Base-by-base conservation (phyloP, 1,139 yeast genomes). In the Arxiozyma telluris region DNA sequence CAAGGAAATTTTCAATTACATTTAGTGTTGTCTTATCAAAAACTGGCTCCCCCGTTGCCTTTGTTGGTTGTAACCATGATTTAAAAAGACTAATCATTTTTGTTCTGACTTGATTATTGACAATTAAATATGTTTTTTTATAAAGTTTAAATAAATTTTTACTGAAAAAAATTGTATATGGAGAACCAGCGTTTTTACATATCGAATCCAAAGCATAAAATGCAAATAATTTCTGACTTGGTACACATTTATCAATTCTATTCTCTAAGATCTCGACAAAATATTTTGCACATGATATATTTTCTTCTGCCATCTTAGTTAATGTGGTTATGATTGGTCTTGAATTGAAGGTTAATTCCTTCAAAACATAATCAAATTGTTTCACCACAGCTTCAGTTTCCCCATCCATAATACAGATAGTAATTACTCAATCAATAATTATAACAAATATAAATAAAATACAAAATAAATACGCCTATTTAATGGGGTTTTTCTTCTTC, bases 191-290 rank as follows among this genome's bases (percentile, higher is more conserved):
- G 62, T 84, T 87, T 70, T 93, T 93, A 71, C 95, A 87, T 49
- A 93, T 86, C n/a, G 97, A 90, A 69, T 93, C 98, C 55, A 93
- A 72, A 50, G 91, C 76, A 67, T 91, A 93, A 60, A 93, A 76
- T 4, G 94, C 83, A 63, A 81, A 93, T 53, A 93, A 76, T 70
- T 93, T 93, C 61, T 88, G 91, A 22, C 80, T 79, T 1, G 98
- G 98, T 5, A 87, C 77, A 58, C 84, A 79, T 66, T 87, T 78
- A 56, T 76, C 76, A 50, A 87, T 79, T 64, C 87, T 79, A 50
- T 75, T 75, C 63, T 82, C 87, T 52, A 93, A 80, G 27, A 90
- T 87, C 57, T 80, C 80, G 44, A 87, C 80, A 54, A 93, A 87
- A 52, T 85, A 87, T 56, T 82, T 82, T 6, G 98, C 96, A 53